phyloP scores from a whole-genome alignment of 805 yeast species.

The Lipomyces sp. region DNA sequence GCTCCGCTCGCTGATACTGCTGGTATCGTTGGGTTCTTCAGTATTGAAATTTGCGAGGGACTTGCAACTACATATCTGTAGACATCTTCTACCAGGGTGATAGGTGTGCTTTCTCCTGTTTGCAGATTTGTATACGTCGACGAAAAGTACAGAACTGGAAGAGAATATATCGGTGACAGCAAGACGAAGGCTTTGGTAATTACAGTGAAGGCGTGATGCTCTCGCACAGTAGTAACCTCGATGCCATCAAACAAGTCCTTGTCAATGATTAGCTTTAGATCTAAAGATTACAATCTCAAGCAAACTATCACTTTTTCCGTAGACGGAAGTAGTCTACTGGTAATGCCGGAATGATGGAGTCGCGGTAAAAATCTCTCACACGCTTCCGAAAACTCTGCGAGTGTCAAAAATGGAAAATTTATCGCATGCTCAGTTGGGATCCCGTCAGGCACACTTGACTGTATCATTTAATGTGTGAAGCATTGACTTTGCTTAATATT shows the following conservation, averaged over 20 bases:
- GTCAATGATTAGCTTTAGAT: background rate
- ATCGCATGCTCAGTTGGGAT: background rate
- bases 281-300: background rate
- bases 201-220: constrained; percentile 5
- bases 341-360: constrained; percentile 17
- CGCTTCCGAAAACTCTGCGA: constrained; percentile 22
- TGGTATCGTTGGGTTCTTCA: background rate
- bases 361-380: constrained; percentile 19
- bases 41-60: background rate
- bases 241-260: background rate
- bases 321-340: background rate
- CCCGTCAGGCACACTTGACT: background rate
- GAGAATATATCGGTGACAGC: constrained; percentile 23
- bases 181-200: constrained; percentile 14
- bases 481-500: background rate
- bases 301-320: background rate
- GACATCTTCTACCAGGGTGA: constrained; percentile 23
- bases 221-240: constrained; percentile 5
- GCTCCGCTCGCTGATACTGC: constrained; percentile 9
- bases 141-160: constrained; percentile 29
- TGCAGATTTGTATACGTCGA: constrained; percentile 2
- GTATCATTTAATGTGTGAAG: background rate
- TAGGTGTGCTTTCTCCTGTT: background rate
- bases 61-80: constrained; percentile 13
- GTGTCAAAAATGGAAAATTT: constrained; percentile 19